Evolutionary conservation across 2,329 filamentous ascomycete genomes (phyloP).

Genomic region (Stemphylium lycopersici): DNA sequence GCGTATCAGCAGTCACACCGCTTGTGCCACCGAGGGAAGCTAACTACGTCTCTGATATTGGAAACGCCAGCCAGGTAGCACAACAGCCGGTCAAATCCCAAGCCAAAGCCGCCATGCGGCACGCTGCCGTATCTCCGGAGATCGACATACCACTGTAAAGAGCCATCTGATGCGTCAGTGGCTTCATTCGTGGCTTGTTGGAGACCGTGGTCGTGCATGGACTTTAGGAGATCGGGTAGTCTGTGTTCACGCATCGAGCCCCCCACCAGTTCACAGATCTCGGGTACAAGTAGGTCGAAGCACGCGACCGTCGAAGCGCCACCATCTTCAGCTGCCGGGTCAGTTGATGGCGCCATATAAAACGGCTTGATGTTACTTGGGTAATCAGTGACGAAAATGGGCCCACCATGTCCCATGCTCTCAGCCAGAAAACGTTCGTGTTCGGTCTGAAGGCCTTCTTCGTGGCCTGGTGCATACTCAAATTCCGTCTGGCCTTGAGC

Average conservation of each 20-base stretch:
- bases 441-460: slow-evolving; percentile 80
- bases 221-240: slow-evolving; percentile 67
- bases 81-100: slow-evolving; percentile 87
- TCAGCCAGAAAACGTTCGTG: slow-evolving; percentile 89
- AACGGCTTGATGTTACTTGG: slow-evolving; percentile 90
- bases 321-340: slow-evolving; percentile 16
- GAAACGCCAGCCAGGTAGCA: slow-evolving; percentile 81
- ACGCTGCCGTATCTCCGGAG: slow-evolving; percentile 89
- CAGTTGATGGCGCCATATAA: slow-evolving; percentile 70
- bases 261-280: slow-evolving; percentile 84
- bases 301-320: slow-evolving; percentile 72
- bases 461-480: slow-evolving; percentile 71
- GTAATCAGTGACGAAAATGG: slow-evolving; percentile 92
- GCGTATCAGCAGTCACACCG: slow-evolving; percentile 57
- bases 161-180: slow-evolving; percentile 29
- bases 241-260: slow-evolving; percentile 90
- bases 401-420: slow-evolving; percentile 65
- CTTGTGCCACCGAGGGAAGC: slow-evolving; percentile 77
- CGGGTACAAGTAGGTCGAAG: slow-evolving; percentile 87
- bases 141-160: slow-evolving; percentile 84
- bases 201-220: slow-evolving; percentile 74
- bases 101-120: slow-evolving; percentile 87
- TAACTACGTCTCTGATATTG: slow-evolving; percentile 83
- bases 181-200: slow-evolving; percentile 42
- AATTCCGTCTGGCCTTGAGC: slow-evolving; percentile 62